phyloP scores from a whole-genome alignment of 1,284 basidiomycete species.

The Cryptococcus sp. region DNA sequence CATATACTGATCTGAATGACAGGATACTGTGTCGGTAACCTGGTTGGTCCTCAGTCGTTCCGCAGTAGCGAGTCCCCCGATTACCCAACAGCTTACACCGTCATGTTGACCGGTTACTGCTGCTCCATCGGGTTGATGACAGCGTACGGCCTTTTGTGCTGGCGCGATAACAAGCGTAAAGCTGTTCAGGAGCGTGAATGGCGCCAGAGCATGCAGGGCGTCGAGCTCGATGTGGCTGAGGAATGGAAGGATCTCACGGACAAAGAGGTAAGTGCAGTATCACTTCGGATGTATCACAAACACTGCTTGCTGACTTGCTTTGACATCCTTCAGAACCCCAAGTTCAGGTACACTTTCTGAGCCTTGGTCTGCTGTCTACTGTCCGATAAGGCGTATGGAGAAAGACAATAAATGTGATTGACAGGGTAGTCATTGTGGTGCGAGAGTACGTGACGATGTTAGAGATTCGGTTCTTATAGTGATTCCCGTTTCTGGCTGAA shows the following conservation, averaged over 20 bases:
- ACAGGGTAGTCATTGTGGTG: not conserved
- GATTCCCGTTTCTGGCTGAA: too few relatives aligned
- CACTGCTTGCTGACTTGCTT: not conserved
- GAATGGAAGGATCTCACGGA: constrained; percentile 38
- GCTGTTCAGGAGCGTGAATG: constrained; percentile 16
- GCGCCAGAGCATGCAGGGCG: constrained; percentile 3
- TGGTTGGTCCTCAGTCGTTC: constrained; percentile 37
- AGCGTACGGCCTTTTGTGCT: constrained; percentile 20
- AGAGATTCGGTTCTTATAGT: not conserved
- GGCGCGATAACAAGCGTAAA: constrained; percentile 27
- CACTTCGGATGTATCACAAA: not conserved
- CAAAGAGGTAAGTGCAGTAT: constrained; percentile 13
- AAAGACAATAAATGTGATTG: too few relatives aligned
- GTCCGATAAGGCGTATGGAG: not conserved
- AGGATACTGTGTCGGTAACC: constrained; percentile 29
- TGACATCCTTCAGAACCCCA: constrained; percentile 9
- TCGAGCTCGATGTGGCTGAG: constrained; percentile 8
- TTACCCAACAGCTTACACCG: constrained; percentile 26
- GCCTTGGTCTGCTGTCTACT: not conserved
- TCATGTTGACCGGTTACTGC: constrained; percentile 34
- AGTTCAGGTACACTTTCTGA: constrained; percentile 17
- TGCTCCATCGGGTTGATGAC: constrained; percentile 19
- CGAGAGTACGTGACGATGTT: not conserved
- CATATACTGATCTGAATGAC: not conserved
- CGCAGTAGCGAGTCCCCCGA: constrained; percentile 22